Evolutionary conservation across 768 basidiomycete species (phyloP).

Genomic region (Amanita exitialis): DNA sequence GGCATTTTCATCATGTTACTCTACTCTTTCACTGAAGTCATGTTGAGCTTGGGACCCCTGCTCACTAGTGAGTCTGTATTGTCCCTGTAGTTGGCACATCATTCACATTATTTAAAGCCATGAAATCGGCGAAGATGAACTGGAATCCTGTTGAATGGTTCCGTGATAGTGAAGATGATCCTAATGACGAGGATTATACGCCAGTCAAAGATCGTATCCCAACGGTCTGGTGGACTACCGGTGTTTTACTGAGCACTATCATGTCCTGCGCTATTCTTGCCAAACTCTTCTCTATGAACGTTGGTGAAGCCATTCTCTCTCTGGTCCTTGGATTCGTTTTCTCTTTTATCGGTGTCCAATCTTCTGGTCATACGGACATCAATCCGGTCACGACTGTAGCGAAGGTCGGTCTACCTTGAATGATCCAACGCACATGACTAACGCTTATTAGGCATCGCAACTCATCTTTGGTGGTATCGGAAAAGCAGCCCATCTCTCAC

Average conservation of each 20-base stretch:
- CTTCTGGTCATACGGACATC: conserved; percentile 47
- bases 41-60: conserved; percentile 28
- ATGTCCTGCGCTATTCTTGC: conserved; percentile 43
- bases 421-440: background rate
- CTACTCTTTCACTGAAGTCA: conserved; percentile 47
- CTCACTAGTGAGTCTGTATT: conserved; percentile 16
- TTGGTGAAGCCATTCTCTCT: conserved; percentile 46
- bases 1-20: conserved; percentile 53
- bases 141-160: conserved; percentile 23
- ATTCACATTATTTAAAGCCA: background rate
- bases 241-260: conserved; percentile 36
- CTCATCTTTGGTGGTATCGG: conserved; percentile 55
- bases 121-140: conserved; percentile 12
- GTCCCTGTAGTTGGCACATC: background rate
- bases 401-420: conserved; percentile 22
- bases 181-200: conserved; percentile 38
- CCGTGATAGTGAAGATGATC: conserved; percentile 16
- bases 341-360: conserved; percentile 60
- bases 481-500: conserved; percentile 30
- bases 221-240: conserved; percentile 40
- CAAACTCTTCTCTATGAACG: conserved; percentile 44
- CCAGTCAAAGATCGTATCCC: conserved; percentile 48
- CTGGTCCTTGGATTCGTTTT: conserved; percentile 55
- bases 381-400: conserved; percentile 53
- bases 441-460: conserved; percentile 34